Evolutionary conservation across 139 green algal genomes (phyloP).

Genomic region (Chloropicon primus): DNA sequence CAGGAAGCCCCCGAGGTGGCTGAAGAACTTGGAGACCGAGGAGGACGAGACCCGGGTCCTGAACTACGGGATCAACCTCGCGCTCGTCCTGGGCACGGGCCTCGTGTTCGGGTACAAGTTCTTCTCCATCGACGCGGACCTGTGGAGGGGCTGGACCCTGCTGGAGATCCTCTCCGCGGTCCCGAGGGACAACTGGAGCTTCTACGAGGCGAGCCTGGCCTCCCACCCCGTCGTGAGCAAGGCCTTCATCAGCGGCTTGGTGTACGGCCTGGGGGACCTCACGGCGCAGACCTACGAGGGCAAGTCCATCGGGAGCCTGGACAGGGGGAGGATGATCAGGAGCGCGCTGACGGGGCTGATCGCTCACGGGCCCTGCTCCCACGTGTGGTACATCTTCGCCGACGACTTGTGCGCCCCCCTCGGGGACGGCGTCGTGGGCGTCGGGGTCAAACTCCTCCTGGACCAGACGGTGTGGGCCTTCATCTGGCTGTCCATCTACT

Average conservation of each 20-base stretch:
- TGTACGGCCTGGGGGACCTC: constrained; percentile 25
- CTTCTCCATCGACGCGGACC: constrained; percentile 2
- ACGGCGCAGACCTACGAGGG: constrained; percentile 30
- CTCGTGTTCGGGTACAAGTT: neutral
- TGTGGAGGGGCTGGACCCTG: constrained; percentile 11
- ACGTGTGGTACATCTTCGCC: constrained; percentile 23
- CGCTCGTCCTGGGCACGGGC: neutral
- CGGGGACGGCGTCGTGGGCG: neutral
- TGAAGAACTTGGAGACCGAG: neutral
- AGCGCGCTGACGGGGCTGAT: constrained; percentile 17
- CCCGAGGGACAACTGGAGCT: constrained; percentile 14
- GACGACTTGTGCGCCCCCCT: constrained; percentile 6
- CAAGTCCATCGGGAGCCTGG: constrained; percentile 7
- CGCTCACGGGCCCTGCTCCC: constrained; percentile 22
- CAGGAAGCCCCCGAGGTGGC: neutral
- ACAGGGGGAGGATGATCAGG: constrained; percentile 15
- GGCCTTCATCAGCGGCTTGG: constrained; percentile 20
- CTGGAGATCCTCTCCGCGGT: constrained; percentile 12
- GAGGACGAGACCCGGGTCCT: neutral
- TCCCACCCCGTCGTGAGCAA: neutral
- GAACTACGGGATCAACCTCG: neutral
- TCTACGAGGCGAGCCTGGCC: constrained; percentile 5
- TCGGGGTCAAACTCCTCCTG: constrained; percentile 19
- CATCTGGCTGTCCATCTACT: constrained; percentile 27
- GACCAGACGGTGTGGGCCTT: constrained; percentile 30